A percentile compares a stretch with the other conserved stretches of the same genome.
Evolutionary conservation across 208 protist species (phyloP).

Genomic region (Vickermania spadyakhi): DNA sequence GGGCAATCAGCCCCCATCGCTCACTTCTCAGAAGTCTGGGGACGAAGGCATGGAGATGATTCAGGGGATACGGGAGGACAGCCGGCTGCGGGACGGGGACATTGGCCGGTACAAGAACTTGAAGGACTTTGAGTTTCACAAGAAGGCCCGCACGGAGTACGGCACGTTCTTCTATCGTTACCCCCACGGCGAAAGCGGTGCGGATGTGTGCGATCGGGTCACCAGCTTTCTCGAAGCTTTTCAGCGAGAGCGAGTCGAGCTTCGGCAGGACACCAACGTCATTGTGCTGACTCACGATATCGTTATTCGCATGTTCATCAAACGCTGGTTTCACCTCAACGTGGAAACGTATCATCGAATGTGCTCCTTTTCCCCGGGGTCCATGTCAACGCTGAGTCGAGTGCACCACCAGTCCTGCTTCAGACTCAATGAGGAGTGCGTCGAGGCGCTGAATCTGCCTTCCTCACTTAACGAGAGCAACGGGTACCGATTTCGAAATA

Average conservation of each 20-base stretch:
- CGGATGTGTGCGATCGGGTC: constrained; percentile 90
- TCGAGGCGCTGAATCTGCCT: constrained; percentile 61
- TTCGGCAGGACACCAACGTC: constrained; percentile 81
- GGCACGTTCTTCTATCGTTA: constrained; percentile 93
- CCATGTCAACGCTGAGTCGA: constrained; percentile 58
- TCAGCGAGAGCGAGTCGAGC: constrained; percentile 66
- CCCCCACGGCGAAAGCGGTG: constrained; percentile 85
- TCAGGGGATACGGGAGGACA: constrained; percentile 82
- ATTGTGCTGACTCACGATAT: constrained; percentile 87
- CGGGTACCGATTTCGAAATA: constrained; percentile 87
- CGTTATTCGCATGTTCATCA: constrained; percentile 85
- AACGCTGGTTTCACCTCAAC: constrained; percentile 87
- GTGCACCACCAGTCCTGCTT: constrained; percentile 74
- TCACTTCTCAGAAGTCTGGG: constrained; percentile 21
- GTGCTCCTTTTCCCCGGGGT: constrained; percentile 58
- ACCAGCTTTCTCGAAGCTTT: constrained; percentile 86
- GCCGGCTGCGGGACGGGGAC: constrained; percentile 87
- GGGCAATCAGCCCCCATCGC: neutral
- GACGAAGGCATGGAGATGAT: constrained; percentile 36
- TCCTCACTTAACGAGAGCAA: constrained; percentile 79
- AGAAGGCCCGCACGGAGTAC: constrained; percentile 68
- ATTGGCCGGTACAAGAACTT: constrained; percentile 85
- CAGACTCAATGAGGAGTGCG: constrained; percentile 53
- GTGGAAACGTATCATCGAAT: constrained; percentile 87
- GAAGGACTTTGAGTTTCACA: constrained; percentile 46